Base-by-base conservation (phyloP, 441 rosid genomes). In the Dalechampia spathulata region DNA sequence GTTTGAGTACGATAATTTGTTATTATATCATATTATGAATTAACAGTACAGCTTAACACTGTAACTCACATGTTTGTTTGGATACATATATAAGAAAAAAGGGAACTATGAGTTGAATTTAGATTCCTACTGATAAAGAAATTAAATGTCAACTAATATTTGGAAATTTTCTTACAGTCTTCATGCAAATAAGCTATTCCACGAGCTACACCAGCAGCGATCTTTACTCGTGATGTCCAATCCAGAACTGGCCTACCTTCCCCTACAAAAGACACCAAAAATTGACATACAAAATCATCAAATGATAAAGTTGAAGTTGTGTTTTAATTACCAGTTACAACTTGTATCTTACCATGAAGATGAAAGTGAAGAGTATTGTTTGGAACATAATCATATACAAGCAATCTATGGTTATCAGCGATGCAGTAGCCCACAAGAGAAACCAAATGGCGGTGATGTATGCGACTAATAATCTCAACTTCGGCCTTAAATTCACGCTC, bases 151-250 rank as follows among this genome's bases (percentile, higher is more conserved):
- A 14, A 42, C 16, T 21, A 57, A 44, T 47, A 54, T 43, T 17
- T 20, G 23, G 49, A 60, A 34, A 60, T 15, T 57, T 59, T 67
- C 90, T 76, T 78, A 89, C 99, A 93, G 58, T 87, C 96, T 76
- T 93, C 99, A 75, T 93, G 97, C 59, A 93, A 88, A 75, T 93
- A 93, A 64, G 95, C 92, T 69, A 89, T 55, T 58, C 97, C 99
- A 64, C 94, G 97, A 73, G 97, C 97, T 19, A 92, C 99, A 61
- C 99, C 99, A 60, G 74, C 80, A 61, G 94, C 94, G 55, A 86
- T 69, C 77, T 73, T 92, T 17, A 93, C 68, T 30, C 97, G 96
- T 44, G 71, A 72, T 64, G 65, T 75, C 97, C 97, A 93, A 55
- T 80, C 87, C 32, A 89, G 62, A 63, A 77, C 86, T 0, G 82